A percentile compares a stretch with the other conserved stretches of the same genome.
Evolutionary conservation across 257 asterid genomes (phyloP).

Genomic region (Rubia yunnanensis): DNA sequence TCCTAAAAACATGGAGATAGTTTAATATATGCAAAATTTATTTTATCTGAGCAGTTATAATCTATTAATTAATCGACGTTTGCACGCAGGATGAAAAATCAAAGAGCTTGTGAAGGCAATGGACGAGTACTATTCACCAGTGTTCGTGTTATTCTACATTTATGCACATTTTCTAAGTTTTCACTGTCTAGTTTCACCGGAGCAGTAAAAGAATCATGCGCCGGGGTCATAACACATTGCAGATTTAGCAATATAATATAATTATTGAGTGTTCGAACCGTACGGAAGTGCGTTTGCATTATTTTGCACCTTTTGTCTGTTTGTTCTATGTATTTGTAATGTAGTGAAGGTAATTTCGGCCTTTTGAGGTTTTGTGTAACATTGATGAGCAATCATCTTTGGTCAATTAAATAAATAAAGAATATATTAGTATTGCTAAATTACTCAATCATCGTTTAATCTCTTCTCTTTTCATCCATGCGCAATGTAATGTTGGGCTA

Average conservation of each 20-base stretch:
- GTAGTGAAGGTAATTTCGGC: neutral
- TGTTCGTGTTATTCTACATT: neutral
- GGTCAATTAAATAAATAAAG: neutral
- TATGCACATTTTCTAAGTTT: neutral
- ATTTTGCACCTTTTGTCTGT: neutral
- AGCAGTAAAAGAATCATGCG: neutral
- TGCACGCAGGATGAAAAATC: constrained; percentile 21
- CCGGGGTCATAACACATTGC: neutral
- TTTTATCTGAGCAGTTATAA: no score
- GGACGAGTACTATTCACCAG: neutral
- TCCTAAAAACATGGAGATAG: no score
- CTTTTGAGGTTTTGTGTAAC: neutral
- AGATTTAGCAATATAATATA: neutral
- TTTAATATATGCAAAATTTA: no score
- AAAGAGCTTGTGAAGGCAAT: constrained; percentile 8
- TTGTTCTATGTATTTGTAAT: neutral
- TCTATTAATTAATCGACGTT: neutral
- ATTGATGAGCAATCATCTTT: neutral
- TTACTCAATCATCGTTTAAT: no score
- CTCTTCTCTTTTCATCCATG: no score
- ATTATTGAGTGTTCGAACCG: neutral
- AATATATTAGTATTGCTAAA: neutral
- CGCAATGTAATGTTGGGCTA: no score
- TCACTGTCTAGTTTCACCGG: neutral
- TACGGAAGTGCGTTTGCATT: neutral